Conservation (phyloP, 176 grass and related monocot species). For the Carex littledalei region DNA sequence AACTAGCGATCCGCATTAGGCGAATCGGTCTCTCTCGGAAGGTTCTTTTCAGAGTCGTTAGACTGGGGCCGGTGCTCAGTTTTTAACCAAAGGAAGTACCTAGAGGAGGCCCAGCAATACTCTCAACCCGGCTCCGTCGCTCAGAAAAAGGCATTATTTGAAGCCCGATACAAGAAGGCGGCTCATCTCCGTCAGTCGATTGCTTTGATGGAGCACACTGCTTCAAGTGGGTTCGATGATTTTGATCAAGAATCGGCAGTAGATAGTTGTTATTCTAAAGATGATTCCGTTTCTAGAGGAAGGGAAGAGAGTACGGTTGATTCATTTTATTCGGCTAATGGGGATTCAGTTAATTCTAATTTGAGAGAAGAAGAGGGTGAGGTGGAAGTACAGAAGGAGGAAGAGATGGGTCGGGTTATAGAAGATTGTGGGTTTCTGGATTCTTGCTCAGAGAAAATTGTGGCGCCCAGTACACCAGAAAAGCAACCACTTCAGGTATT, state of each 20-base stretch:
- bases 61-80: slow-evolving; percentile 71
- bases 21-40: slow-evolving; percentile 63
- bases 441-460: slow-evolving; percentile 4
- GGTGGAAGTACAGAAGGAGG: neutral
- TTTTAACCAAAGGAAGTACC: slow-evolving; percentile 57
- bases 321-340: neutral
- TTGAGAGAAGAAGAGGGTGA: neutral
- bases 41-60: slow-evolving; percentile 65
- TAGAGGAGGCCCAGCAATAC: slow-evolving; percentile 57
- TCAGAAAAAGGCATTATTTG: slow-evolving; percentile 70
- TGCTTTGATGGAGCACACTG: neutral
- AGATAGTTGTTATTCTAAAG: neutral
- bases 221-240: neutral
- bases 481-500: slow-evolving; percentile 31
- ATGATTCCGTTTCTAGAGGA: neutral
- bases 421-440: neutral
- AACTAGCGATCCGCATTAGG: slow-evolving; percentile 44
- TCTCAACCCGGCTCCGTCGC: slow-evolving; percentile 59
- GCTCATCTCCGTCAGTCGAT: neutral
- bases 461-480: neutral
- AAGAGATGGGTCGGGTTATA: neutral
- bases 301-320: neutral
- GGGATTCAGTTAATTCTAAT: neutral
- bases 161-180: slow-evolving; percentile 49
- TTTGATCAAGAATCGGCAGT: neutral